phyloP scores from a whole-genome alignment of 805 yeast species.

The Saccharomycopsis synnaedendra region DNA sequence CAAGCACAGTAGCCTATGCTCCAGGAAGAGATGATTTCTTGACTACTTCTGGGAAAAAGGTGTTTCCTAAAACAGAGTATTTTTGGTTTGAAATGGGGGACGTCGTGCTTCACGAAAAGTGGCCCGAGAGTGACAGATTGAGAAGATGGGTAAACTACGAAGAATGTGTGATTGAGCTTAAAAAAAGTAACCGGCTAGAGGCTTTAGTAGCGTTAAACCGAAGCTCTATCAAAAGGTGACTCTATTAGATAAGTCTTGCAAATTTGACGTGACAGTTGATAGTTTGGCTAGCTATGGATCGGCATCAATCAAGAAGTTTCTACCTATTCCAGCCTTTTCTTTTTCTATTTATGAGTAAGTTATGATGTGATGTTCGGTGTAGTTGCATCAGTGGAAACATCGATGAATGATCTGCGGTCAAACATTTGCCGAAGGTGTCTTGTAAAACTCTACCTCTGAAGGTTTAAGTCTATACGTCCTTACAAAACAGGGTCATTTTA shows the following conservation, averaged over 20 bases:
- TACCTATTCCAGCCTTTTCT: not conserved
- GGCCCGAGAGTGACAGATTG: constrained; percentile 69
- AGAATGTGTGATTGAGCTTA: constrained; percentile 54
- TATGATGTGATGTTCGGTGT: too few species aligned
- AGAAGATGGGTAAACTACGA: constrained; percentile 67
- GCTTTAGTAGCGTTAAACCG: constrained; percentile 49
- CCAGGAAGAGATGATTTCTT: not conserved
- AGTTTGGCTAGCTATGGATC: too few species aligned
- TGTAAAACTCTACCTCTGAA: too few species aligned
- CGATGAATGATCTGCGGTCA: too few species aligned
- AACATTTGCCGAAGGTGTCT: too few species aligned
- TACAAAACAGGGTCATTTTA: too few species aligned
- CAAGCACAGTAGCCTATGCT: not conserved
- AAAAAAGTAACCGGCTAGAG: constrained; percentile 52
- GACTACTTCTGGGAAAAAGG: not conserved
- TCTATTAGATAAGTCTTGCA: not conserved
- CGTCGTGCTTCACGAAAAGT: constrained; percentile 39
- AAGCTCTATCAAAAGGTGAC: constrained; percentile 31
- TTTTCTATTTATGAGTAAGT: not conserved
- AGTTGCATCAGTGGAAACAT: too few species aligned
- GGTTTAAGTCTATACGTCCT: too few species aligned
- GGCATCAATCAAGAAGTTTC: not conserved
- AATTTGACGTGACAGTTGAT: not conserved
- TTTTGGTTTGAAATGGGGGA: constrained; percentile 76
- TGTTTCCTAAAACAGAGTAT: constrained; percentile 68